Percentiles rank a stretch among this genome's conserved stretches.
These are phyloP conservation scores for Lophiotrema nucula DNA, from an alignment of 495 filamentous ascomycete genomes.

Conservation along the genomic window DNA sequence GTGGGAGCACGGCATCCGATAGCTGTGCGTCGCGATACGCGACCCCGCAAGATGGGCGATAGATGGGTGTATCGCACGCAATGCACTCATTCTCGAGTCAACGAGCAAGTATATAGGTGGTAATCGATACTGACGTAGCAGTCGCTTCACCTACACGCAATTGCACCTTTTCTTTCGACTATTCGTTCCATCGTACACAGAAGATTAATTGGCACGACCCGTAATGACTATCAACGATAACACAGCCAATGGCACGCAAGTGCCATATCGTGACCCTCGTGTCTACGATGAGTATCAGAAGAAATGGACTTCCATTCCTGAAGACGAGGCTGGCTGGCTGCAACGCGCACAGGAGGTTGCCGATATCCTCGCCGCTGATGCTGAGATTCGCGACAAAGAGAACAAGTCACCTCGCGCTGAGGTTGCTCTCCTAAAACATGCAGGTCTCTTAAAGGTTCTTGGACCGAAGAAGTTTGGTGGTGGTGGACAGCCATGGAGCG, in stretches of 20 bases:
- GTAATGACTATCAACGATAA: background rate
- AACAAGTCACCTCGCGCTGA: conserved; percentile 58
- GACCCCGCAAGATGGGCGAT: conserved; percentile 1
- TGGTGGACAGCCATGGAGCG: conserved; percentile 56
- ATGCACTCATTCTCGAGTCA: background rate
- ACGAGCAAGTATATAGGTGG: conserved; percentile 4
- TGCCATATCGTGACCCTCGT: conserved; percentile 47
- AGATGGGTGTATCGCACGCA: conserved; percentile 4
- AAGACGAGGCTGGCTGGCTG: conserved; percentile 50
- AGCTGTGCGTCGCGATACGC: too few species aligned
- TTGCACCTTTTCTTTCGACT: background rate
- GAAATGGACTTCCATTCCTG: conserved; percentile 49
- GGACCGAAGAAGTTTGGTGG: conserved; percentile 57
- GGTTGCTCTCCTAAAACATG: conserved; percentile 55
- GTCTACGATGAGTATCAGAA: conserved; percentile 51
- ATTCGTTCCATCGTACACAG: background rate
- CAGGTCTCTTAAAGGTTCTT: conserved; percentile 55
- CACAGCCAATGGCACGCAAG: background rate
- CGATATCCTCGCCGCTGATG: conserved; percentile 53
- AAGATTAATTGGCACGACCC: background rate
- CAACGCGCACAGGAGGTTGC: conserved; percentile 53
- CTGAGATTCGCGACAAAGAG: conserved; percentile 52
- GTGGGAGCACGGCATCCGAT: too few species aligned
- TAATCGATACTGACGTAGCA: background rate
- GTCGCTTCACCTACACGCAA: background rate